Conservation (phyloP, 345 rosid genomes). For the Bruguiera gymnorhiza region DNA sequence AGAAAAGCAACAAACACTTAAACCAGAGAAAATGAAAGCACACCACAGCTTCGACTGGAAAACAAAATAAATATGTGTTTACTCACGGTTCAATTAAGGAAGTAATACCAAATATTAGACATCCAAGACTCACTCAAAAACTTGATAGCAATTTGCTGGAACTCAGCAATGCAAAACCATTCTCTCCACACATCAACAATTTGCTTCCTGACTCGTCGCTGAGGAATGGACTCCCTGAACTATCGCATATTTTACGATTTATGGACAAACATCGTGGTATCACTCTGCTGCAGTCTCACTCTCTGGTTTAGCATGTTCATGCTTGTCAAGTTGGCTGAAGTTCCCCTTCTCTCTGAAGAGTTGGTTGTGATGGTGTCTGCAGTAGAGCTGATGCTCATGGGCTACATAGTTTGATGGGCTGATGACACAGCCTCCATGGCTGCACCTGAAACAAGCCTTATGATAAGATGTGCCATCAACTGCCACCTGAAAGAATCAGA, state of each 20-base stretch:
- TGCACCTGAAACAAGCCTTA: slow-evolving; percentile 67
- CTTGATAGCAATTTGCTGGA: slow-evolving; percentile 7
- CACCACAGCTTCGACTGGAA: slow-evolving; percentile 18
- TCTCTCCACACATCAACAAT: slow-evolving; percentile 6
- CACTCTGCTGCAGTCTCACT: slow-evolving; percentile 27
- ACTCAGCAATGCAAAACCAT: slow-evolving; percentile 11
- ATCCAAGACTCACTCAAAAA: slow-evolving; percentile 19
- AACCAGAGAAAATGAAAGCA: slow-evolving; percentile 2
- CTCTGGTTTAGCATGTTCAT: slow-evolving; percentile 28
- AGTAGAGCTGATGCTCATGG: slow-evolving; percentile 59
- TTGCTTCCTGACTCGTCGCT: slow-evolving; percentile 6
- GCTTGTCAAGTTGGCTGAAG: slow-evolving; percentile 60
- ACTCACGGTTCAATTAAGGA: slow-evolving; percentile 12
- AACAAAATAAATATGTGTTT: slow-evolving; percentile 10
- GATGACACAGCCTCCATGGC: slow-evolving; percentile 66
- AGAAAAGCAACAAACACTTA: not conserved
- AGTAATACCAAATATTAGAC: slow-evolving; percentile 18
- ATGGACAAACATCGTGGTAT: slow-evolving; percentile 2
- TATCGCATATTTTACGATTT: not conserved
- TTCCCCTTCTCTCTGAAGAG: slow-evolving; percentile 71
- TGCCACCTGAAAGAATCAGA: slow-evolving; percentile 50
- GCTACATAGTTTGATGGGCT: slow-evolving; percentile 66
- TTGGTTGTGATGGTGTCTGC: slow-evolving; percentile 72
- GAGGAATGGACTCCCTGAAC: slow-evolving; percentile 11
- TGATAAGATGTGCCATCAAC: slow-evolving; percentile 68